These are phyloP conservation scores for Pseudohyphozyma bogoriensis DNA, from an alignment of 768 basidiomycete species.

Conservation along the genomic window DNA sequence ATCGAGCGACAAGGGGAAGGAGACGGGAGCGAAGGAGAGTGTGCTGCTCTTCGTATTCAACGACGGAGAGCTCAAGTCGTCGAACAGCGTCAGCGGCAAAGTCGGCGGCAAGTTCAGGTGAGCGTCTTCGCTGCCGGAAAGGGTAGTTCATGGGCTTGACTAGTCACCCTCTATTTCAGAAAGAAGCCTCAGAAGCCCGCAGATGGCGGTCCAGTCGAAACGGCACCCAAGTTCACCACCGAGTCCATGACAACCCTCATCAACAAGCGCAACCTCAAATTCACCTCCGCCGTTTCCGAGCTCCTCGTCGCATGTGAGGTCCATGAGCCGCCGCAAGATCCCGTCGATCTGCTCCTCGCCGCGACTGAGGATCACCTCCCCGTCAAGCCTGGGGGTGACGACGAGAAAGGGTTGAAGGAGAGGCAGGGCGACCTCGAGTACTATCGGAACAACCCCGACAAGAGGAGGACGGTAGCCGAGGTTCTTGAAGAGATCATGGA, in stretches of 20 bases:
- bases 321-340: constrained; percentile 45
- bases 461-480: constrained; percentile 51
- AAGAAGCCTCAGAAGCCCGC: constrained; percentile 6
- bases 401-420: constrained; percentile 14
- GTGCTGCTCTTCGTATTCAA: constrained; percentile 49
- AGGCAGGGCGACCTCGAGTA: constrained; percentile 31
- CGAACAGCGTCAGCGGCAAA: constrained; percentile 29
- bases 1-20: constrained; percentile 25
- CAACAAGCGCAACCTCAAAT: constrained; percentile 57
- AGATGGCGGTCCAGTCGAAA: neutral
- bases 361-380: constrained; percentile 66
- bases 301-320: constrained; percentile 37
- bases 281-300: constrained; percentile 60
- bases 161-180: too few relatives aligned
- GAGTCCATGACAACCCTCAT: constrained; percentile 53
- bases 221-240: constrained; percentile 33
- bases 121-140: neutral
- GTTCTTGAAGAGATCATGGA: constrained; percentile 52
- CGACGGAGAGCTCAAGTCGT: constrained; percentile 40
- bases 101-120: constrained; percentile 24
- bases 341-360: constrained; percentile 53
- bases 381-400: constrained; percentile 44
- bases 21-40: constrained; percentile 41
- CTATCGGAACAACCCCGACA: constrained; percentile 33
- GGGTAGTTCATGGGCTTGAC: neutral